Conservation (phyloP, 2,329 filamentous ascomycete genomes). For the Sclerotinia borealis region DNA sequence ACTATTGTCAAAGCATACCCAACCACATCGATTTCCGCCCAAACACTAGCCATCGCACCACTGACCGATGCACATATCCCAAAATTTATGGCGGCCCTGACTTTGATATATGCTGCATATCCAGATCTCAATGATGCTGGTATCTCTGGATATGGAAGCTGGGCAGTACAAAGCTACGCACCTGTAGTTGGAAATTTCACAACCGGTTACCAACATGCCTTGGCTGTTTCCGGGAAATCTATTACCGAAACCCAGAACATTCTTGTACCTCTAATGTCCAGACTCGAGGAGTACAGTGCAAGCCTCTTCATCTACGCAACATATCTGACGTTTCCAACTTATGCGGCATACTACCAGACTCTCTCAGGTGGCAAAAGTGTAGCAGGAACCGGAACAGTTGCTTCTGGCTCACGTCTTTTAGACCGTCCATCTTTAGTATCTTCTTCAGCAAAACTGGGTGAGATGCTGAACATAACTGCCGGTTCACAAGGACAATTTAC, state of each 20-base stretch:
- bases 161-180: constrained; percentile 27
- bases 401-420: constrained; percentile 30
- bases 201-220: constrained; percentile 29
- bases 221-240: constrained; percentile 30
- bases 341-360: constrained; percentile 31
- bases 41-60: constrained; percentile 26
- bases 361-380: constrained; percentile 20
- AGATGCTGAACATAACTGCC: constrained; percentile 27
- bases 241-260: constrained; percentile 20
- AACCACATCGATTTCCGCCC: constrained; percentile 27
- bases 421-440: constrained; percentile 22
- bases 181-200: constrained; percentile 25
- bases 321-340: constrained; percentile 22
- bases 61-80: constrained; percentile 24
- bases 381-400: constrained; percentile 19
- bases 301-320: constrained; percentile 15
- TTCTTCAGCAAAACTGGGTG: constrained; percentile 16
- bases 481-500: constrained; percentile 24
- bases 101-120: constrained; percentile 31
- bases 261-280: constrained; percentile 4
- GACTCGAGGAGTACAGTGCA: constrained; percentile 2
- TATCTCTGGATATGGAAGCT: constrained; percentile 27
- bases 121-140: constrained; percentile 32
- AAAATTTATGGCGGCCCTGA: constrained; percentile 26
- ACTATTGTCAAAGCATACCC: constrained; percentile 39